Evolutionary conservation across 352 stramenopile genomes (phyloP), one percentile per base, ranked within the genome.

Genomic region (Phytophthora hybrid): DNA sequence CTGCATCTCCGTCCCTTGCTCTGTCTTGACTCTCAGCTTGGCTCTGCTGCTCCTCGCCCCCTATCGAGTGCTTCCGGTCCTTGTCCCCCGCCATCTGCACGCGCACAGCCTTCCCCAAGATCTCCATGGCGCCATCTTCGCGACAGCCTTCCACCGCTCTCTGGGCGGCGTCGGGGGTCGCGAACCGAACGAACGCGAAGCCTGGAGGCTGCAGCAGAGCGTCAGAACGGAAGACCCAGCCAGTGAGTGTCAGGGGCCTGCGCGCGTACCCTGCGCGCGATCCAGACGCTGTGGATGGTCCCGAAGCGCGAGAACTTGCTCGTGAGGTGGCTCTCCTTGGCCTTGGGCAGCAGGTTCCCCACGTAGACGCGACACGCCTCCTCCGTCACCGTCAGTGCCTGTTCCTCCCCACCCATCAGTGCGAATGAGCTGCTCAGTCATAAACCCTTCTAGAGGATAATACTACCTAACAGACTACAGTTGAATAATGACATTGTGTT

Each of bases 121-220:
- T 89, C 63, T 87, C 76, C 55, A 91, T 78, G 19, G 71, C 70
- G 23, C 78, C 69, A n/a, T 74, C 66, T 7, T 71, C 66, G 8
- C 69, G 47, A 34, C 83, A 91, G 3, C 62, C 59, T 14, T 88
- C 69, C 10, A 94, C 80, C 0, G 88, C 89, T 37, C 77, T 64
- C 44, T 83, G 53, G 0, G 88, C 89, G 14, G 81, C 78, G 1
- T 82, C 81, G 14, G 70, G 73, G 23, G 51, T 80, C 41, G 80
- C 77, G 56, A 92, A 96, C 6, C 70, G 74, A 52, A 96, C 83
- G 66, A 96, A 96, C 21, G 89, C 89, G 63, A 96, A 96, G 13
- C 89, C 88, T 64, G 89, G 89, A 53, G 89, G 89, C 84, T 94
- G 55, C 51, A 71, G 10, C 9, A 16, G 44, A 65, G 39, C 21